phyloP scores from a whole-genome alignment of 768 basidiomycete species.

The Arthromyces matolae region DNA sequence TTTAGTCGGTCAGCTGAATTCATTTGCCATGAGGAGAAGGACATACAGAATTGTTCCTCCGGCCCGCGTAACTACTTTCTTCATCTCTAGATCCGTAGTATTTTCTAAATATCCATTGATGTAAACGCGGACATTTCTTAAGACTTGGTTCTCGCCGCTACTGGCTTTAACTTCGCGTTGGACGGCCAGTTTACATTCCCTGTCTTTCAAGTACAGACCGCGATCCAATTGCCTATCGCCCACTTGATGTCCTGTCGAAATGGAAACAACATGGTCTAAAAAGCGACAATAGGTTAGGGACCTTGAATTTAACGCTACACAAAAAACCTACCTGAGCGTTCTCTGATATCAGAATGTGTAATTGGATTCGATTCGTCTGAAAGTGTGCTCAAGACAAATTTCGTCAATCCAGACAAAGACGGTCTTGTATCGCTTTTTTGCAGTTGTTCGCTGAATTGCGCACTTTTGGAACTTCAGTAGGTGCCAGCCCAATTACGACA shows the following conservation, averaged over 20 bases:
- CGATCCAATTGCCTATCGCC: constrained; percentile 42
- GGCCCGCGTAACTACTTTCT: constrained; percentile 56
- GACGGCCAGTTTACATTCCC: constrained; percentile 41
- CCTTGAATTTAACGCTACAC: neutral
- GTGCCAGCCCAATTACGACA: no score
- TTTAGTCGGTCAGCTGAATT: constrained; percentile 10
- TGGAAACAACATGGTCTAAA: constrained; percentile 57
- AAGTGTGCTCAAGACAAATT: constrained; percentile 58
- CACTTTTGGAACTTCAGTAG: constrained; percentile 3
- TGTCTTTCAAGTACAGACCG: constrained; percentile 37
- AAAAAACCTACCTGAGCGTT: constrained; percentile 51
- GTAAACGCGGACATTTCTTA: constrained; percentile 54
- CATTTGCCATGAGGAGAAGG: neutral
- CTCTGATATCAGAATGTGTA: constrained; percentile 62
- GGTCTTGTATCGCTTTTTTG: constrained; percentile 19
- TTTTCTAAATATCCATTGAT: constrained; percentile 66
- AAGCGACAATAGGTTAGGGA: neutral
- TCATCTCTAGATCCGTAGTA: constrained; percentile 82
- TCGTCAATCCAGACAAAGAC: constrained; percentile 47
- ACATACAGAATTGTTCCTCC: constrained; percentile 67
- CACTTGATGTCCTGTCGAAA: constrained; percentile 67
- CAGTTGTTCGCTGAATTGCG: constrained; percentile 11
- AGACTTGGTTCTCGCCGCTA: constrained; percentile 23
- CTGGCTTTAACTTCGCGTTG: constrained; percentile 24
- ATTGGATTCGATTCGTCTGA: constrained; percentile 70